Evolutionary conservation across 176 grass and related monocot genomes (phyloP), one percentile per base, ranked within the genome.

Genomic region (Musa itinerans): DNA sequence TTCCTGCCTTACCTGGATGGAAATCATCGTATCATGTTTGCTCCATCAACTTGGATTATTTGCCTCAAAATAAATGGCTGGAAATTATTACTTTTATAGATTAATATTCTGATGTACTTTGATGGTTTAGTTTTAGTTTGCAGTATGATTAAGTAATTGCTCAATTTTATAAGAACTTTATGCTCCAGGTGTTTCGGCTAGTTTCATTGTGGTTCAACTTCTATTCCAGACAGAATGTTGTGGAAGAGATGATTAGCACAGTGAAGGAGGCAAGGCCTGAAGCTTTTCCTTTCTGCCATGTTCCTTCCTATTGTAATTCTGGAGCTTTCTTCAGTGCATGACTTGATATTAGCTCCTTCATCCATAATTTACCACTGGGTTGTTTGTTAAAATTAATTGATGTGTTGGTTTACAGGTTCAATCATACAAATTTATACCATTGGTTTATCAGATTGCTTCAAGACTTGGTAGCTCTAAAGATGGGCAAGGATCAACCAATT

Each of bases 371-470:
- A 69, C 76, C 43, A 21, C 76, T 72, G 58, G 61, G 71, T 81
- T 84, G 16, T 65, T 81, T 59, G 61, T 56, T 75, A 81, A 23
- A 21, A 65, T 65, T 65, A 65, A 65, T 25, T 65, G 20, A 2
- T 65, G 29, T 65, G 70, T 92, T 50, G 48, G 63, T 83, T 7
- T 82, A 66, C 75, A 96, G 92, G 89, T 90, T 77, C 87, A 83
- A 69, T 81, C 85, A 70, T 96, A 92, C 83, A 96, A 96, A 80
- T 96, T 96, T 82, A 81, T 96, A 88, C 93, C 89, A 19, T 63
- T 96, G 74, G 93, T 96, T 80, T 92, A 96, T 85, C 89, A 96
- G 53, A 96, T 96, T 86, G 89, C 93, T 51, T 96, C 93, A n/a
- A 90, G 93, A 87, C 93, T 96, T 69, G 93, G 93, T 61, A 92